Percentiles rank a stretch among this genome's conserved stretches.
Evolutionary conservation across 805 yeast species (phyloP).

Genomic region (Wickerhamomyces pijperi): DNA sequence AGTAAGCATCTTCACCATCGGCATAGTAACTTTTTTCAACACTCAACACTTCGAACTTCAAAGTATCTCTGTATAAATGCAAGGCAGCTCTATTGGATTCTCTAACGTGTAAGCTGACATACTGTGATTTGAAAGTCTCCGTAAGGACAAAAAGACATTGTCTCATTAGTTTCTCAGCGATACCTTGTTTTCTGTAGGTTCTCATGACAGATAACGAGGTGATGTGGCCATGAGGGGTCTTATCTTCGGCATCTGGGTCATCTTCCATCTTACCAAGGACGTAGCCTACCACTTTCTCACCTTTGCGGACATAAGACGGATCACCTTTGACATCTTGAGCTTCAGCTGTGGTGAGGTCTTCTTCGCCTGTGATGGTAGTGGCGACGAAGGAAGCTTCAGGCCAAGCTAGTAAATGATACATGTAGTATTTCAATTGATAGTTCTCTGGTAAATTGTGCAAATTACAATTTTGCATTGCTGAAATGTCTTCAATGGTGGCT

Average conservation of each 20-base stretch:
- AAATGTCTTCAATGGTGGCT: constrained; percentile 78
- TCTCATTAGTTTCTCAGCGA: constrained; percentile 86
- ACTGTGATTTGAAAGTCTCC: constrained; percentile 71
- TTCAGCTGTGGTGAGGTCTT: constrained; percentile 3
- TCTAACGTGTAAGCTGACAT: constrained; percentile 88
- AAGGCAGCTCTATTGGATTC: constrained; percentile 89
- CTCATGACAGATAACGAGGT: constrained; percentile 93
- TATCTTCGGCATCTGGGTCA: constrained; percentile 67
- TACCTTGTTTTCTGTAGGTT: constrained; percentile 88
- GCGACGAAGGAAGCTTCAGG: constrained; percentile 97
- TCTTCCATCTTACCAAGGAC: constrained; percentile 96
- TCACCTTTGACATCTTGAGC: constrained; percentile 33
- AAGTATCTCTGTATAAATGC: constrained; percentile 79
- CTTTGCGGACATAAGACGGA: constrained; percentile 50
- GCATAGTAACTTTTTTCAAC: constrained; percentile 88
- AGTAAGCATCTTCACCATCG: constrained; percentile 96
- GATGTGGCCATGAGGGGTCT: constrained; percentile 79
- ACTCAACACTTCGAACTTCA: constrained; percentile 69
- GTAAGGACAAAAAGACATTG: constrained; percentile 71
- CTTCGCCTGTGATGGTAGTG: constrained; percentile 47
- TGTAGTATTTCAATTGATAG: constrained; percentile 82
- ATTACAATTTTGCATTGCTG: constrained; percentile 94
- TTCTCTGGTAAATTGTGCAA: constrained; percentile 89
- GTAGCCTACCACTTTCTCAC: constrained; percentile 88
- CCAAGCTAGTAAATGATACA: constrained; percentile 93